Evolutionary conservation across 805 yeast species (phyloP), one percentile per base, ranked within the genome.

Genomic region (Zygoascus ofunaensis): DNA sequence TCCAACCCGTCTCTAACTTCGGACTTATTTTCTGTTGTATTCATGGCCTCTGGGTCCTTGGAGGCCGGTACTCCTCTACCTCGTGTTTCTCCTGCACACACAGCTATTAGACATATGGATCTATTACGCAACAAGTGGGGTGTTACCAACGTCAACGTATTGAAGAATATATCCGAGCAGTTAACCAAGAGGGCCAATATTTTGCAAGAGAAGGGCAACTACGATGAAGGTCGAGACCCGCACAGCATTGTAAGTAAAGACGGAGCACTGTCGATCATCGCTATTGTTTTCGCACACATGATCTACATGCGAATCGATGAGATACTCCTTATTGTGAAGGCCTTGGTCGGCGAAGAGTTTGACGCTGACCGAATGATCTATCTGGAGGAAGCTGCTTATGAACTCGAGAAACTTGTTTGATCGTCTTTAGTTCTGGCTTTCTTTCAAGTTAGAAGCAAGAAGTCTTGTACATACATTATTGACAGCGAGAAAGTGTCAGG

Each of bases 261-360:
- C 38, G 59, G 61, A 0, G 45, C 53, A 14, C 44, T 55, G 14
- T 40, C 46, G 2, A 20, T 55, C 4, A 53, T 57, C 15, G 59
- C 58, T 1, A 39, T 57, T 20, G 44, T 61, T 2, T 40, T 59
- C 15, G 50, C 55, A 17, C 49, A 54, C n/a, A 51, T 52, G 46
- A 51, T 61, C 4, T 63, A 60, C 36, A 59, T 60, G 43, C 50
- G 64, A 5, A 37, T 62, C 5, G 66, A 63, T 43, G 62, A 57
- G 12, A 39, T 58, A 3, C 43, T 59, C 44, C 28, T 59, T 18
- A 45, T 57, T 5, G 55, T 56, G 24, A 63, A 63, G 45, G 59
- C 56, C 17, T 53, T 63, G 10, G 67, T 63, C 2, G 67, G 67
- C 4, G 67, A 63, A 46, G 53, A 55, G 22, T 62, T 51, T 46